Percentiles rank a stretch among this genome's conserved stretches.
phyloP scores from a whole-genome alignment of 2,329 filamentous ascomycete genomes.

The Arachnopeziza araneosa region DNA sequence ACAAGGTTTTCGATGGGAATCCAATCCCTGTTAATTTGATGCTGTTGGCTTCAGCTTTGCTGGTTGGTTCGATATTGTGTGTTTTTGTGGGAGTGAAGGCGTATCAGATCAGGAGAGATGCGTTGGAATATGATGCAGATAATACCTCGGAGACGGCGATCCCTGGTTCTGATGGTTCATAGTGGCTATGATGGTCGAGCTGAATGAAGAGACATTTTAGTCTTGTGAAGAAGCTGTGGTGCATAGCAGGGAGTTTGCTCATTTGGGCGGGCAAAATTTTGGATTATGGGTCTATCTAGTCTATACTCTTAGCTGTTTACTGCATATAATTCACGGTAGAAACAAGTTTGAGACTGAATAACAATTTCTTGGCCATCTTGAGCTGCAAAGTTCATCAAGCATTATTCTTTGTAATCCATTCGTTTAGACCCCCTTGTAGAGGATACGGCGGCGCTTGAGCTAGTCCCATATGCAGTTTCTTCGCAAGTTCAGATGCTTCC shows the following conservation, averaged over 20 bases:
- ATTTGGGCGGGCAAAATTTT: background rate
- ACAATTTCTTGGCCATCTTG: background rate
- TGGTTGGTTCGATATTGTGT: conserved; percentile 62
- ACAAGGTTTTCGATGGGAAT: conserved; percentile 63
- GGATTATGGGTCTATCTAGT: background rate
- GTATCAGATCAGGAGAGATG: conserved; percentile 35
- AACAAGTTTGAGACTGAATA: background rate
- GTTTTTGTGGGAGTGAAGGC: conserved; percentile 49
- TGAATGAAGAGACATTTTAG: background rate
- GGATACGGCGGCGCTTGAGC: conserved; percentile 18
- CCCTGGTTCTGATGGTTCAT: conserved; percentile 24
- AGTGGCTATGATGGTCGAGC: conserved; percentile 14
- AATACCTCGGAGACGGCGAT: conserved; percentile 32
- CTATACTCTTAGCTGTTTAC: background rate
- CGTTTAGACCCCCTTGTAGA: conserved; percentile 18
- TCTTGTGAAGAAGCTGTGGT: background rate
- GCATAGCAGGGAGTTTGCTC: conserved; percentile 11
- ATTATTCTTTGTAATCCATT: conserved; percentile 21
- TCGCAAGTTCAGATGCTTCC: conserved; percentile 1
- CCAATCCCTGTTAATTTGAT: conserved; percentile 73
- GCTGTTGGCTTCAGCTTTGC: conserved; percentile 54
- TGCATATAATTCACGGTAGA: background rate
- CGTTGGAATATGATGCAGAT: conserved; percentile 40
- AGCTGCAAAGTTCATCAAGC: background rate
- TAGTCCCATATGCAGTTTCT: conserved; percentile 9